Evolutionary conservation across 106 monocot species (phyloP), one percentile per base, ranked within the genome.

Genomic region (Dactylorhiza incarnata): DNA sequence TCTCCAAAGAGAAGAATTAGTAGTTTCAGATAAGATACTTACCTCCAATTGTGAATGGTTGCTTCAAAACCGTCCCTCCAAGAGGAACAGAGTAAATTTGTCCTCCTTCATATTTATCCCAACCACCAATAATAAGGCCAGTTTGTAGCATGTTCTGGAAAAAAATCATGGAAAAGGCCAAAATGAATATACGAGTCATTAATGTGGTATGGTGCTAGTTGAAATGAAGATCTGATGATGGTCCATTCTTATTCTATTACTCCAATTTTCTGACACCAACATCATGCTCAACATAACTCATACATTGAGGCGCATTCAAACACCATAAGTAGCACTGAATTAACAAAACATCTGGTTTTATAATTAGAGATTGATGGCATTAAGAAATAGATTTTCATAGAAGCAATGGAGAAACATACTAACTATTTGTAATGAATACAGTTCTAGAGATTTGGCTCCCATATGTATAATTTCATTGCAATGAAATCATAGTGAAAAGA

Each of bases 1-100:
- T 59, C 5, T 59, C 58, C 6, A 12, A 6, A 2, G 2, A 65
- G 29, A 65, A 65, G 3, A 65, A 29, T 29, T 65, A 65, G 65
- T 5, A 65, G 14, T 29, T 65, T 65, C 29, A 29, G 9, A 11
- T 14, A 45, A 29, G 12, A 61, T 71, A 51, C 76, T 50, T 79
- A 96, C 96, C 93, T 86, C 93, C 96, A 87, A 93, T 93, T 20
- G 93, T 73, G 81, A 96, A 96, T 62, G 88, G 89, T 70, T 91
- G 90, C 54, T 45, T 90, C 83, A 96, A 68, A 79, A 96, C 87
- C 62, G 96, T 96, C 45, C 96, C 96, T 55, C 96, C 96, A 84
- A 96, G 93, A 4, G 96, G 96, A 29, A 96, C 82, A 2, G 93
- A 93, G 79, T 85, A 96, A 76, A 96, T 91, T 75, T 96, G 96